Percentiles rank a stretch among this genome's conserved stretches.
These are phyloP conservation scores for Starmerella stigmatis DNA, from an alignment of 805 yeast species.

Conservation along the genomic window DNA sequence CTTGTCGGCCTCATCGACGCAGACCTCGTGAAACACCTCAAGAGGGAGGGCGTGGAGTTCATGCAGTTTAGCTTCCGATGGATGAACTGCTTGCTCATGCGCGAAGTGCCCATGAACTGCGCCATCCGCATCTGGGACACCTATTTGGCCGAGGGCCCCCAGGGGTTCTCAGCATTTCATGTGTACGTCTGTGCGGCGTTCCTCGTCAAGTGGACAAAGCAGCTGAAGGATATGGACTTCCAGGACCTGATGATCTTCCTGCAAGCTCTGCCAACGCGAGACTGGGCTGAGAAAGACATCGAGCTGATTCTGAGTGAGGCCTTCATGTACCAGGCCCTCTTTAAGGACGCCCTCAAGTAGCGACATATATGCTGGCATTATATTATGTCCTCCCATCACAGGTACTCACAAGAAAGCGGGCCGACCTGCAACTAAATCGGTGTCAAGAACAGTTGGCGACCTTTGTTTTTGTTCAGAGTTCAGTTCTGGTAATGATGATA, in stretches of 20 bases:
- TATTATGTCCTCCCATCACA: too few species aligned
- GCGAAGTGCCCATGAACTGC: constrained; percentile 69
- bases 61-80: constrained; percentile 93
- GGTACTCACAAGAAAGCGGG: too few species aligned
- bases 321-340: constrained; percentile 88
- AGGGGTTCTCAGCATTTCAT: constrained; percentile 84
- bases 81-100: constrained; percentile 97
- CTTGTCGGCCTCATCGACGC: constrained; percentile 72
- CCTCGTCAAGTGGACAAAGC: constrained; percentile 73
- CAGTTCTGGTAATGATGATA: too few species aligned
- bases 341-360: constrained; percentile 70
- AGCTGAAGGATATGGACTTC: constrained; percentile 74
- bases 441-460: too few species aligned
- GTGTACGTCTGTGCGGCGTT: constrained; percentile 97
- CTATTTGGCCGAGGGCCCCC: constrained; percentile 46
- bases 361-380: too few species aligned
- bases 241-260: constrained; percentile 87
- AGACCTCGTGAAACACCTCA: constrained; percentile 62
- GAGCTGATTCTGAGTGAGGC: constrained; percentile 92
- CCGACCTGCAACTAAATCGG: too few species aligned
- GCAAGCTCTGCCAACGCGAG: constrained; percentile 77
- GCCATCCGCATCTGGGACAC: constrained; percentile 98
- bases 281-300: constrained; percentile 81
- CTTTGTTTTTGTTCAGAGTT: too few species aligned
- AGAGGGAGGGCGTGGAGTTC: constrained; percentile 77